Base-by-base conservation (phyloP, 2,329 filamentous ascomycete genomes). In the Aspergillus costaricaensis region DNA sequence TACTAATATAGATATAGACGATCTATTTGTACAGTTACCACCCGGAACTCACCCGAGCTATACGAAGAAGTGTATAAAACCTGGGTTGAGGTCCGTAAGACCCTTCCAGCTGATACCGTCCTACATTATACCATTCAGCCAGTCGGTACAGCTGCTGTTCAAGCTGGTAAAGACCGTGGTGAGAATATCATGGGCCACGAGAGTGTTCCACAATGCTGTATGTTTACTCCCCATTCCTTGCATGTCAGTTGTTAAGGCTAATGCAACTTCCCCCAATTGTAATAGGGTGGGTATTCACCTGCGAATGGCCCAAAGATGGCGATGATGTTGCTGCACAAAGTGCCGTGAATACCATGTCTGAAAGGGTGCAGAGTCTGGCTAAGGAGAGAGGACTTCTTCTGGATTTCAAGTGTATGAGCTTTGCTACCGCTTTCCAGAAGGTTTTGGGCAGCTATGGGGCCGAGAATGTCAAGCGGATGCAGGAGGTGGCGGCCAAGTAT, bases 171-270 rank as follows among this genome's bases (percentile, higher is more conserved):
- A 9, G 51, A 56, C n/a, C 59, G 59, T 14, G 61, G 58, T 21
- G 61, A 41, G 19, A 61, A 58, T 27, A 59, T 61, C 19, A 54
- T 63, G 59, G 61, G 61, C 1, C 39, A n/a, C 3, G 59, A 63
- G 41, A 53, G 23, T 14, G 27, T 55, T 21, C 44, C 58, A 15
- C 52, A 44, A 9, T 44, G 17, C n/a, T 55, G 52, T 41, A 53
- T 7, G 51, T n/a, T 7, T 17, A 6, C 4, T 21, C 19, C 17
- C n/a, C 49, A 4, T 5, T 19, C 12, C 23, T 15, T 30, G 9
- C 8, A 27, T 27, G 7, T 27, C 8, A 9, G 25, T 4, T 30
- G 1, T 10, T 30, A 4, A 30, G 10, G 50, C 15, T 53, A 41
- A 43, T 17, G 32, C 0, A 36, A 12, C 27, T 36, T 12, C 2